These are phyloP conservation scores for Diaporthe vaccinii DNA, from an alignment of 2,329 filamentous ascomycete species.

Conservation along the genomic window DNA sequence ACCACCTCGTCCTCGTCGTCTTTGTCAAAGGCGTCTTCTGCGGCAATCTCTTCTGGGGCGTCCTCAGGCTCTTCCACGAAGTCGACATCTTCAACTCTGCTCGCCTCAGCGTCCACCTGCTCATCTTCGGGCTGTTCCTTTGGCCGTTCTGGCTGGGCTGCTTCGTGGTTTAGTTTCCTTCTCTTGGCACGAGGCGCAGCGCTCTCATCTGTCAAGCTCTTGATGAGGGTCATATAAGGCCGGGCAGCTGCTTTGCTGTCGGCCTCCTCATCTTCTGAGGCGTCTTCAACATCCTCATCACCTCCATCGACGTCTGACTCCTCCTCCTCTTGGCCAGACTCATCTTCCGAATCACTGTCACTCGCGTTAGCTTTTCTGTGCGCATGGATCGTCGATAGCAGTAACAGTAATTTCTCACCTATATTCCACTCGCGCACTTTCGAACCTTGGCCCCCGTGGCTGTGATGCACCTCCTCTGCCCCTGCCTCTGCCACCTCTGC, in stretches of 20 bases:
- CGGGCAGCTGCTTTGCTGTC: conserved; percentile 53
- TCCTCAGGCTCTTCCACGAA: conserved; percentile 61
- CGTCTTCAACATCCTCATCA: conserved; percentile 60
- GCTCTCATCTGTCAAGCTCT: conserved; percentile 65
- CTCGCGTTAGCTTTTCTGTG: conserved; percentile 42
- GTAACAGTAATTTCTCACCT: conserved; percentile 35
- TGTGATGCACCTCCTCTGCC: conserved; percentile 43
- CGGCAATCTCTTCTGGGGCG: conserved; percentile 53
- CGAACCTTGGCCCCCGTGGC: conserved; percentile 56
- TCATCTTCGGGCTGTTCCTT: conserved; percentile 42
- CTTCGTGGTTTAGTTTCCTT: conserved; percentile 65
- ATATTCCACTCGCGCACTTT: conserved; percentile 56
- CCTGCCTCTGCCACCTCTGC: conserved; percentile 46
- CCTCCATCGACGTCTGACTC: conserved; percentile 61
- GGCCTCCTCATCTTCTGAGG: conserved; percentile 59
- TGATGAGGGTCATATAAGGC: conserved; percentile 71
- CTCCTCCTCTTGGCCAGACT: conserved; percentile 50
- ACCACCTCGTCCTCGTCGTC: conserved; percentile 60
- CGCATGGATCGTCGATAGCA: conserved; percentile 34
- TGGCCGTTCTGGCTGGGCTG: conserved; percentile 43
- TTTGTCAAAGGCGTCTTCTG: conserved; percentile 52
- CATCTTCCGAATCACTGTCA: conserved; percentile 50
- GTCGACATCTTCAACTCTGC: conserved; percentile 54
- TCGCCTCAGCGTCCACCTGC: conserved; percentile 44
- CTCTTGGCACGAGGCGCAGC: conserved; percentile 64